Conservation (phyloP, 495 filamentous ascomycete species). For the Friedmanniomyces simplex region DNA sequence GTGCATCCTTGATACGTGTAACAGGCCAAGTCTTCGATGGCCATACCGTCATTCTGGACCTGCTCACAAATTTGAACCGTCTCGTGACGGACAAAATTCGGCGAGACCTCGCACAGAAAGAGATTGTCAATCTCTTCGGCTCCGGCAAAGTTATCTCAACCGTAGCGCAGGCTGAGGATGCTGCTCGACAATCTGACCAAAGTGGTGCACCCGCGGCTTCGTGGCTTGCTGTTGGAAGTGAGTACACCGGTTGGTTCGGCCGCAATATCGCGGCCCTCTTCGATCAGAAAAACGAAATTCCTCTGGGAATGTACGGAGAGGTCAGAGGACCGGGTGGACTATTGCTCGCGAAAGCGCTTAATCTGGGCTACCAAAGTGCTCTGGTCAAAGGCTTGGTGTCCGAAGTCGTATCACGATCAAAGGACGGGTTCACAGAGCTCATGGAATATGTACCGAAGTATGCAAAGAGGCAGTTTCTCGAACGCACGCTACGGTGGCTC, state of each 20-base stretch:
- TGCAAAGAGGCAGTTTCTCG: conserved; percentile 8
- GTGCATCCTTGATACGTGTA: background rate
- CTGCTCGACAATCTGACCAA: conserved; percentile 32
- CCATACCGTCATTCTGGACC: conserved; percentile 29
- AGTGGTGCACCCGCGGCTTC: background rate
- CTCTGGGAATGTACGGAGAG: conserved; percentile 26
- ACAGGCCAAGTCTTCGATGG: background rate
- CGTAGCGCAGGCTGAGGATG: conserved; percentile 63
- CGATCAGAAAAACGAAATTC: no score
- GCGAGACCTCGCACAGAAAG: conserved; percentile 52
- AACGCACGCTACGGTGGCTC: conserved; percentile 12
- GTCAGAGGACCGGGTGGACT: conserved; percentile 45
- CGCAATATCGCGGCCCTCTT: conserved; percentile 46
- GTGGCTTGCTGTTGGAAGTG: conserved; percentile 59
- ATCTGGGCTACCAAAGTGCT: conserved; percentile 65
- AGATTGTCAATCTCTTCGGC: conserved; percentile 53
- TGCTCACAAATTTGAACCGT: conserved; percentile 42
- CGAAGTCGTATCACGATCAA: background rate
- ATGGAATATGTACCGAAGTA: background rate
- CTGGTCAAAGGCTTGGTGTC: background rate
- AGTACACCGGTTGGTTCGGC: conserved; percentile 71
- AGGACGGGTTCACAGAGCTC: background rate
- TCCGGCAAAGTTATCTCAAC: conserved; percentile 61
- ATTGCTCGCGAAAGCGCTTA: conserved; percentile 54
- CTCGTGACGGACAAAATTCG: conserved; percentile 31